phyloP scores from a whole-genome alignment of 2,329 filamentous ascomycete genomes.

The Torrubiella hemipterigena region DNA sequence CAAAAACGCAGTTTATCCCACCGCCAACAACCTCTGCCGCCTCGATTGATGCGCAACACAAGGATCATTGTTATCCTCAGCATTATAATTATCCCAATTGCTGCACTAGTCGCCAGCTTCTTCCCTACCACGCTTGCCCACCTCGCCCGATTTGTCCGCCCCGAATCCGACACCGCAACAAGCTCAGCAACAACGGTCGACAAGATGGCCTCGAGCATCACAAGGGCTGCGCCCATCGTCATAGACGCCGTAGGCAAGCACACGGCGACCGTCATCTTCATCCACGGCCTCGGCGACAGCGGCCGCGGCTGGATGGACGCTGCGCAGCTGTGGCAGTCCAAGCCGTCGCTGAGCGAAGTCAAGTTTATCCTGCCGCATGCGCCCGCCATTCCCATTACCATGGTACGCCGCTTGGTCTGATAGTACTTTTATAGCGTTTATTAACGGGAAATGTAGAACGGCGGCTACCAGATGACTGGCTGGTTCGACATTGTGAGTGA shows the following conservation, averaged over 20 bases:
- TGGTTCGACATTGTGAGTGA: conserved; percentile 68
- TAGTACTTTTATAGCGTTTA: too few species aligned
- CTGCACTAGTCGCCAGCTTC: background rate
- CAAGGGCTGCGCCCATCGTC: conserved; percentile 48
- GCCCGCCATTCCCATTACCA: conserved; percentile 74
- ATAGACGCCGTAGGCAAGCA: conserved; percentile 73
- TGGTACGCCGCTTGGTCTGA: conserved; percentile 14
- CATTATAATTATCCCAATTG: background rate
- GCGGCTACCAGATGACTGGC: conserved; percentile 69
- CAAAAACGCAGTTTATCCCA: too few species aligned
- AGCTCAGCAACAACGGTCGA: too few species aligned
- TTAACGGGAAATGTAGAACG: conserved; percentile 40
- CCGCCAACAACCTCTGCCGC: too few species aligned
- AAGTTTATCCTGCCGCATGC: conserved; percentile 93
- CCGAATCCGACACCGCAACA: too few species aligned
- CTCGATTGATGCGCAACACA: background rate
- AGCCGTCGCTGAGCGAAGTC: conserved; percentile 73
- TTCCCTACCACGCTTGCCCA: background rate
- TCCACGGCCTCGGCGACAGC: conserved; percentile 82
- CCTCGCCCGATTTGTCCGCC: background rate
- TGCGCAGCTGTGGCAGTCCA: conserved; percentile 76
- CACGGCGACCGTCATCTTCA: conserved; percentile 89
- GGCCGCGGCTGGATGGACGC: conserved; percentile 69
- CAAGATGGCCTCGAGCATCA: too few species aligned
- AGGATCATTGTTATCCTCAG: background rate